Evolutionary conservation across 148 eudicot genomes (phyloP).

Genomic region (Persicaria maculosa): DNA sequence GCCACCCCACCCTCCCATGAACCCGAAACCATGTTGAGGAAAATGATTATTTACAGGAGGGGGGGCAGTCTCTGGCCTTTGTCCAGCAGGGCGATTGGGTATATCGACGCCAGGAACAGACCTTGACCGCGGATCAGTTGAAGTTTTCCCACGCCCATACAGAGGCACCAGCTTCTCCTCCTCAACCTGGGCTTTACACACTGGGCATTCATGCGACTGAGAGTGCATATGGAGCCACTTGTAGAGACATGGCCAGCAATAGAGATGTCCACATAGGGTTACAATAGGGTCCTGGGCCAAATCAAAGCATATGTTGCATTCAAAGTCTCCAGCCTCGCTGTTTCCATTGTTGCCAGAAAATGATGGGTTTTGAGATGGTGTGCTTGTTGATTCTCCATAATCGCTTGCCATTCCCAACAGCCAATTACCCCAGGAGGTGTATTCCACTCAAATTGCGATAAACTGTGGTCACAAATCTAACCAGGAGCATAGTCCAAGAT

Average conservation of each 20-base stretch:
- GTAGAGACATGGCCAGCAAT: slow-evolving; percentile 76
- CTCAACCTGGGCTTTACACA: slow-evolving; percentile 65
- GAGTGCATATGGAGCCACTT: slow-evolving; percentile 65
- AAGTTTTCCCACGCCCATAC: slow-evolving; percentile 61
- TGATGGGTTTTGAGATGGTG: slow-evolving; percentile 27
- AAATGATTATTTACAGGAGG: slow-evolving; percentile 36
- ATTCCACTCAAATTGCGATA: background rate
- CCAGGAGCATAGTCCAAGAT: no score
- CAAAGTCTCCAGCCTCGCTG: slow-evolving; percentile 66
- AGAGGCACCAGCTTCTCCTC: slow-evolving; percentile 69
- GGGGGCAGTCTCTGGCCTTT: slow-evolving; percentile 64
- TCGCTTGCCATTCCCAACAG: slow-evolving; percentile 30
- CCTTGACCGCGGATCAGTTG: slow-evolving; percentile 54
- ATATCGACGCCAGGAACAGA: slow-evolving; percentile 47
- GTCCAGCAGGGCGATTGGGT: slow-evolving; percentile 60
- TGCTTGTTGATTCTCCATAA: slow-evolving; percentile 29
- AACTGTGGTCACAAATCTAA: no score
- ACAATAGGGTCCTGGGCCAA: slow-evolving; percentile 76
- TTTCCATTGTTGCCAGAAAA: slow-evolving; percentile 12
- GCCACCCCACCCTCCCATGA: slow-evolving; percentile 46
- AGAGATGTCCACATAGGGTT: slow-evolving; percentile 67
- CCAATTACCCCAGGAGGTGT: background rate
- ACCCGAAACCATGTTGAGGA: slow-evolving; percentile 49
- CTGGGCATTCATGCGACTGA: slow-evolving; percentile 73
- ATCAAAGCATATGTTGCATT: slow-evolving; percentile 79